Evolutionary conservation across 176 grass and related monocot genomes (phyloP), one percentile per base, ranked within the genome.

Genomic region (Zizania latifolia): DNA sequence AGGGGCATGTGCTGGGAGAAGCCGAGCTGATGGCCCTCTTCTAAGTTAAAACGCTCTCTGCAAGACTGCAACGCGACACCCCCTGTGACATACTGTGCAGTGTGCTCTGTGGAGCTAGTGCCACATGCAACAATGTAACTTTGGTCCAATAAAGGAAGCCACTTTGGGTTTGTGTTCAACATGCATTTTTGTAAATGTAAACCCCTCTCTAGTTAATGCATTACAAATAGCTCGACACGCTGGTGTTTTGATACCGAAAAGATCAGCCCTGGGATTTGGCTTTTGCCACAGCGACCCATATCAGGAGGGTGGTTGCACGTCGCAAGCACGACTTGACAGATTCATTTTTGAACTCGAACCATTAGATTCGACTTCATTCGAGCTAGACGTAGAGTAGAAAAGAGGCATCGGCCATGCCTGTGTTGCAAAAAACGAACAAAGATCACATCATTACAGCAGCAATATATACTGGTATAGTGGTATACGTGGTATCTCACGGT

Each of bases 21-120:
- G 86, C 89, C 4, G 95, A 94, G 75, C 23, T 99, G 34, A n/a
- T 68, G 31, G 91, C 89, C 10, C 48, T 90, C 29, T 99, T 79
- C 85, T 86, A 13, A 70, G 19, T 21, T 2, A 12, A 17, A 60
- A 2, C 60, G 41, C 6, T 26, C 7, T 11, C 4, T 78, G 66
- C 48, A 72, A 28, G 4, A 8, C 4, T 78, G 66, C 48, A 72
- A 28, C 31, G 34, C 40, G 68, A 29, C 53, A 33, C n/a, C 11
- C 51, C 5, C 5, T 24, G 29, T 78, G 48, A 53, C 7, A 0
- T 6, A 7, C n/a, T n/a, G n/a, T n/a, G 16, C 8, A 13, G 10
- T 12, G 34, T 24, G 57, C 55, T 9, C 38, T 62, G 37, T 68
- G 5, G 48, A 53, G 48, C 48, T 53, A 9, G 8, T 12, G 21